Evolutionary conservation across 106 monocot species (phyloP).

Genomic region (Narthecium ossifragum): DNA sequence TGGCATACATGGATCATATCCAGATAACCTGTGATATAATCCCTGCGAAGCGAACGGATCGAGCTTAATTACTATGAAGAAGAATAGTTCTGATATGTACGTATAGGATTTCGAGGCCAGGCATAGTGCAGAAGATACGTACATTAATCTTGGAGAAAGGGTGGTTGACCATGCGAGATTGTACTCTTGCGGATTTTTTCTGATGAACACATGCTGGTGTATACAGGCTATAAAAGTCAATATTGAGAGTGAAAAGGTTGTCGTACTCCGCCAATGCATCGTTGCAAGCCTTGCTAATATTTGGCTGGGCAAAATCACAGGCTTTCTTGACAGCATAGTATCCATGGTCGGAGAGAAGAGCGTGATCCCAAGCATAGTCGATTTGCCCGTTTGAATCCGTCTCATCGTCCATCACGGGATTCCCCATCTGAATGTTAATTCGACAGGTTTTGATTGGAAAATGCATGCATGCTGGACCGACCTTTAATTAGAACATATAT

Average conservation of each 20-base stretch:
- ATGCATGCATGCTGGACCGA: too few species aligned
- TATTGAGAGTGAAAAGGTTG: slow-evolving; percentile 8
- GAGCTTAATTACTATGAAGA: too few species aligned
- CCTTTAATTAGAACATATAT: too few species aligned
- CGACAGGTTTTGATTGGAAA: too few species aligned
- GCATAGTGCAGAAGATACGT: too few species aligned
- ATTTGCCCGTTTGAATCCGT: slow-evolving; percentile 44
- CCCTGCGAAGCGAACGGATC: not conserved
- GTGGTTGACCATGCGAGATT: not conserved
- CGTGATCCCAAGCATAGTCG: slow-evolving; percentile 67
- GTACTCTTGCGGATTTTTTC: not conserved
- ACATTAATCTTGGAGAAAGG: slow-evolving; percentile 10
- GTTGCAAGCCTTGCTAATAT: slow-evolving; percentile 4
- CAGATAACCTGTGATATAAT: not conserved
- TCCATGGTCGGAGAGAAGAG: slow-evolving; percentile 44
- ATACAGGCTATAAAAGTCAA: slow-evolving; percentile 66
- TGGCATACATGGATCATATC: slow-evolving; percentile 20
- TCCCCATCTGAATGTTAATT: slow-evolving; percentile 38
- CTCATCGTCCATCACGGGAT: slow-evolving; percentile 46
- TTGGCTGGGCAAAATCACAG: slow-evolving; percentile 27
- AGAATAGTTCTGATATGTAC: too few species aligned
- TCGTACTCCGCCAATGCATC: slow-evolving; percentile 5
- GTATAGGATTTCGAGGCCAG: not conserved
- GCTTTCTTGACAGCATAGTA: slow-evolving; percentile 30
- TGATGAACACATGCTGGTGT: slow-evolving; percentile 18